Evolutionary conservation across 345 rosid species (phyloP).

Genomic region (Pistacia integerrima): DNA sequence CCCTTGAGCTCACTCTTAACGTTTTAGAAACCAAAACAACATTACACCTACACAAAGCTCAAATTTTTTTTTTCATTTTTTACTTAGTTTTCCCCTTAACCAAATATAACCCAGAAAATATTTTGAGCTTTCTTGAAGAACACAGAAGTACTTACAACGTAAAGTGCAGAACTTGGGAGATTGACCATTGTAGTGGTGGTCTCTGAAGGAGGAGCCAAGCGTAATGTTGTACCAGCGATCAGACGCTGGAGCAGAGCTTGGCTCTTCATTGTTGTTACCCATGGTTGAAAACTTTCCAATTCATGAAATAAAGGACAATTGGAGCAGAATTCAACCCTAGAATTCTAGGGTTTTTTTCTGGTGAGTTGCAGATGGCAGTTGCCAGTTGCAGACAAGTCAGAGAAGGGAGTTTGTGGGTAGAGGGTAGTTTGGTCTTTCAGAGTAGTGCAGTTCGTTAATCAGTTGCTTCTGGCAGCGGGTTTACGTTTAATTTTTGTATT

Average conservation of each 20-base stretch:
- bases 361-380: neutral
- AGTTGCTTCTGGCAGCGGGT: neutral
- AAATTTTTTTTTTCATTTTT: neutral
- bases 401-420: neutral
- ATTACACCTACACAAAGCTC: neutral
- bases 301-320: neutral
- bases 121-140: neutral
- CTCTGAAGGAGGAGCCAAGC: constrained; percentile 67
- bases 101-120: constrained; percentile 15
- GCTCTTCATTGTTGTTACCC: constrained; percentile 50
- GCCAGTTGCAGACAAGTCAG: neutral
- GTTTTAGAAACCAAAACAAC: constrained; percentile 4
- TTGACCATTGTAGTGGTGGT: constrained; percentile 29
- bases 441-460: neutral
- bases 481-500: no score
- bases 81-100: neutral
- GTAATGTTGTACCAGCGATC: constrained; percentile 68
- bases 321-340: constrained; percentile 12
- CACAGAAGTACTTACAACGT: constrained; percentile 48
- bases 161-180: constrained; percentile 68
- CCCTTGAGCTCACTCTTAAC: neutral
- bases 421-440: constrained; percentile 21
- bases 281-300: constrained; percentile 11
- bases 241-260: constrained; percentile 59
- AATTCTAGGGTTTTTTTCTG: constrained; percentile 19